A percentile compares a stretch with the other conserved stretches of the same genome.
phyloP scores from a whole-genome alignment of 345 rosid genomes.

The Hirschfeldia incana region DNA sequence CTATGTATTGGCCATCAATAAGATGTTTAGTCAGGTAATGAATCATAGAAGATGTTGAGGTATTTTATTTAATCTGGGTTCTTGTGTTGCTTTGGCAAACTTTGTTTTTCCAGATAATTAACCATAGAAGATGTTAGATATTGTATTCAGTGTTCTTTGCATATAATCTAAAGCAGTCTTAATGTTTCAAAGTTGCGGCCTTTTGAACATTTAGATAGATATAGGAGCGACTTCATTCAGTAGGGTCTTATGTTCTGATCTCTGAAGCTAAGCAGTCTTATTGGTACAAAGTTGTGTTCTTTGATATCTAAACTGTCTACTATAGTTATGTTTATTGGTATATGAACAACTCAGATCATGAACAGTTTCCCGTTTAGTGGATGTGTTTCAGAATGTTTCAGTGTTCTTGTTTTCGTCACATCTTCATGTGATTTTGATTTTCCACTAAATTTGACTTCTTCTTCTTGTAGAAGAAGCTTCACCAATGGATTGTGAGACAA shows the following conservation, averaged over 20 bases:
- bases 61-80: neutral
- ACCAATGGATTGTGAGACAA: conserved; percentile 77
- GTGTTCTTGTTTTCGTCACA: neutral
- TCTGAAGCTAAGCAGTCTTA: neutral
- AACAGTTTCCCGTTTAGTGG: neutral
- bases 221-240: neutral
- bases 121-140: no score
- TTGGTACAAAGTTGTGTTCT: neutral
- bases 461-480: conserved; percentile 62
- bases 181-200: neutral
- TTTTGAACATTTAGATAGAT: neutral
- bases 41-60: neutral
- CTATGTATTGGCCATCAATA: no score
- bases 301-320: neutral
- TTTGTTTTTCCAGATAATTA: neutral
- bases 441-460: neutral
- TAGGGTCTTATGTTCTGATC: neutral
- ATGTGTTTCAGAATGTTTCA: neutral
- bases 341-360: neutral
- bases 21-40: no score
- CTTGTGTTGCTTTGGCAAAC: conserved; percentile 5
- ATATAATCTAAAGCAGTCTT: no score
- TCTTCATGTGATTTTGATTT: neutral
- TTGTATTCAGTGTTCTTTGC: neutral
- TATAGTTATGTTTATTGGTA: neutral